phyloP scores from a whole-genome alignment of 1,284 basidiomycete genomes.

The Cryptococcus amylolentus region DNA sequence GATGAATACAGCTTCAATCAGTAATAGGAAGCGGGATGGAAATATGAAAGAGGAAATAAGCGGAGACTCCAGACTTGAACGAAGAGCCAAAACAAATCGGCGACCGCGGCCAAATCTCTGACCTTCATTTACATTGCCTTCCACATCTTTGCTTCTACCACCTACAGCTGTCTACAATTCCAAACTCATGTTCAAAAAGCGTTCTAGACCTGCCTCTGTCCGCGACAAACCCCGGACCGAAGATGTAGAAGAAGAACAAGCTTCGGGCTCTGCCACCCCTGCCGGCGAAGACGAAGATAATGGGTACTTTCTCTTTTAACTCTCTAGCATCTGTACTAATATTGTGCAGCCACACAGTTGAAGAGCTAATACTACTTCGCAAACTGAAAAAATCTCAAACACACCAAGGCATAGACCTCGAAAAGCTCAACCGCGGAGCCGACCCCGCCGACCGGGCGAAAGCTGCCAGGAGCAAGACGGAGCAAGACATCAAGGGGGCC shows the following conservation, averaged over 20 bases:
- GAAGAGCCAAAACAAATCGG: background rate
- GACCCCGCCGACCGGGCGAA: conserved; percentile 47
- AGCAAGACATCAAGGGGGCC: conserved; percentile 25
- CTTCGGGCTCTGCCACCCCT: conserved; percentile 3
- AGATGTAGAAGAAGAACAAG: conserved; percentile 8
- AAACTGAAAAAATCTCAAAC: conserved; percentile 65
- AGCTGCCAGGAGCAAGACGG: conserved; percentile 43
- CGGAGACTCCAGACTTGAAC: background rate
- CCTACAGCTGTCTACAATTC: background rate
- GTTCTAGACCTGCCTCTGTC: conserved; percentile 45
- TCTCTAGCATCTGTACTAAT: background rate
- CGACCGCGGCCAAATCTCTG: background rate
- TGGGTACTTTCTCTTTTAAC: background rate
- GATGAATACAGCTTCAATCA: background rate
- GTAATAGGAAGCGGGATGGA: background rate
- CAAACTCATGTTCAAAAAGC: conserved; percentile 49
- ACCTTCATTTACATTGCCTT: background rate
- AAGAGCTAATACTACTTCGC: conserved; percentile 80
- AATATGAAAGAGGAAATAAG: background rate
- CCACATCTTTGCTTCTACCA: background rate
- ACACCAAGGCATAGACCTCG: conserved; percentile 76
- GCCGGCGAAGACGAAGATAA: conserved; percentile 10
- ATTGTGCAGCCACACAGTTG: conserved; percentile 51
- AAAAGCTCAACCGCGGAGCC: conserved; percentile 80
- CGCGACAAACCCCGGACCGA: conserved; percentile 30